Evolutionary conservation across 2,329 filamentous ascomycete species (phyloP).

Genomic region (Penicillium sp.): DNA sequence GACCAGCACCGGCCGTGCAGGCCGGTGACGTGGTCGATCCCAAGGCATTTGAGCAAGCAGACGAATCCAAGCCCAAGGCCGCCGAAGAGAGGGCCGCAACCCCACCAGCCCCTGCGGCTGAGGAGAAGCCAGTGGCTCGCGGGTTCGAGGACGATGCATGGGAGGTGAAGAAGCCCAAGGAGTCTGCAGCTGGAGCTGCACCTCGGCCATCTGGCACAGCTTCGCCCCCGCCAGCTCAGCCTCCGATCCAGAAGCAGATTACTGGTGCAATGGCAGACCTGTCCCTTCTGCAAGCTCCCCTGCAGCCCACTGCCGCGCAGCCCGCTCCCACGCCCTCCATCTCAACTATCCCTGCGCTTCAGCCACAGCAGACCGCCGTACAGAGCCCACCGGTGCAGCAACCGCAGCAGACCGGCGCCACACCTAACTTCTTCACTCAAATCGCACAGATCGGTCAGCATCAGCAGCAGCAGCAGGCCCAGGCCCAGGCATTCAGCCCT

Average conservation of each 20-base stretch:
- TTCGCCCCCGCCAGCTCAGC: constrained; percentile 37
- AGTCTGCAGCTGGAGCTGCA: constrained; percentile 46
- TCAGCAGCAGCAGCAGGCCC: constrained; percentile 12
- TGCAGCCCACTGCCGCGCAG: constrained; percentile 56
- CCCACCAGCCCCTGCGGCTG: constrained; percentile 51
- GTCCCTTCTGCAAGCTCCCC: constrained; percentile 62
- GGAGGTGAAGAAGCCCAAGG: constrained; percentile 84
- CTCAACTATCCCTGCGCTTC: constrained; percentile 42
- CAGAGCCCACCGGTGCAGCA: constrained; percentile 39
- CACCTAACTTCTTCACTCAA: constrained; percentile 55
- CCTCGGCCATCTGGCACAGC: constrained; percentile 29
- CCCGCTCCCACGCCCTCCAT: constrained; percentile 51
- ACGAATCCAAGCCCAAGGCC: constrained; percentile 47
- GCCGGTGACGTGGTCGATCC: constrained; percentile 84
- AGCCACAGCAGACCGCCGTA: constrained; percentile 48
- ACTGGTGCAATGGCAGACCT: constrained; percentile 72
- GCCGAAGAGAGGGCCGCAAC: constrained; percentile 45
- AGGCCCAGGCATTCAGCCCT: constrained; percentile 29
- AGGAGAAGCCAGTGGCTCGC: constrained; percentile 52
- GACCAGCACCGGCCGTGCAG: constrained; percentile 82
- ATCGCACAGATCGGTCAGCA: constrained; percentile 38
- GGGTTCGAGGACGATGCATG: constrained; percentile 97
- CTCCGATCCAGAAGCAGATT: constrained; percentile 43
- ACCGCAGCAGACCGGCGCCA: constrained; percentile 46
- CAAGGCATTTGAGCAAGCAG: constrained; percentile 75